Evolutionary conservation across 768 basidiomycete species (phyloP).

Genomic region (Psilocybe cyanescens): DNA sequence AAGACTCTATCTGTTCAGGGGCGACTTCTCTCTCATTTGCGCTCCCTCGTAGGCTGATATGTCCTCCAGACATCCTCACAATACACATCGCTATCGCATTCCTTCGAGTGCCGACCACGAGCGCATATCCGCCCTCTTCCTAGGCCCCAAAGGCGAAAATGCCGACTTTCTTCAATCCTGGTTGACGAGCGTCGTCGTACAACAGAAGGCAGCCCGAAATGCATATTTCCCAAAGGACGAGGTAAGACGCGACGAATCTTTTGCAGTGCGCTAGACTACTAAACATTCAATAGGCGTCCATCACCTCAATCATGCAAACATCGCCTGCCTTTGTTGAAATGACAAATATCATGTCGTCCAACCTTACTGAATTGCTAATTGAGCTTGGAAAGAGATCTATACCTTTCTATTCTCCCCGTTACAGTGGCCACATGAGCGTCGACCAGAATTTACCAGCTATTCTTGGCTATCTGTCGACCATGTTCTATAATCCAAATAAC

Average conservation of each 20-base stretch:
- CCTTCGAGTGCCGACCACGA: slow-evolving; percentile 3
- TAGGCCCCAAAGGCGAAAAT: neutral
- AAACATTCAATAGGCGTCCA: neutral
- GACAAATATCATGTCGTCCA: neutral
- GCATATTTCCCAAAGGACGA: slow-evolving; percentile 1
- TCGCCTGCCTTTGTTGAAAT: neutral
- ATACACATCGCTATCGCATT: neutral
- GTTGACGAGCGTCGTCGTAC: neutral
- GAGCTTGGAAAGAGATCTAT: slow-evolving; percentile 5
- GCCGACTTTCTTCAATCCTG: neutral
- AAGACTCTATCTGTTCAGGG: neutral
- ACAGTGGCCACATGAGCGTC: slow-evolving; percentile 19
- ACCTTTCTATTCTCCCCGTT: slow-evolving; percentile 22
- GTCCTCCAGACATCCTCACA: neutral
- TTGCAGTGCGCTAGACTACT: neutral
- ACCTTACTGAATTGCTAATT: neutral
- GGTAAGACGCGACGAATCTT: neutral
- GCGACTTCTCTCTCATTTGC: neutral
- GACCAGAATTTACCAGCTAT: slow-evolving; percentile 19
- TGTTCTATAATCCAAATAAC: slow-evolving; percentile 38
- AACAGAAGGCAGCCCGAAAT: neutral
- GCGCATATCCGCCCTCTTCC: neutral
- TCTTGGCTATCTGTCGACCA: slow-evolving; percentile 18
- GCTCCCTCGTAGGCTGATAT: neutral
- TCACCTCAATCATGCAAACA: neutral